phyloP scores from a whole-genome alignment of 1,139 yeast genomes.

The Lodderomyces orthopsilosis region DNA sequence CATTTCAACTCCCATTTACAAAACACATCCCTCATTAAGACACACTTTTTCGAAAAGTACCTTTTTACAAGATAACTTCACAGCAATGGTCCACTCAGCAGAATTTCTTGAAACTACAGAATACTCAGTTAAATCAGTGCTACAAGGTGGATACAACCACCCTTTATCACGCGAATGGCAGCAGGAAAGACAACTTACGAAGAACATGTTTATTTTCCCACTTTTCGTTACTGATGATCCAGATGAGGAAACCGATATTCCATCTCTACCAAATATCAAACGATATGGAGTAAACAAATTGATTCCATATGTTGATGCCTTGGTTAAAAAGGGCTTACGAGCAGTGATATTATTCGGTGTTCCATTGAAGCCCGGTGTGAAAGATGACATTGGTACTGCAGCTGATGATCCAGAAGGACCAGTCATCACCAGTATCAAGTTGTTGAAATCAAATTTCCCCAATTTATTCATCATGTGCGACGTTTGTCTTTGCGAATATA shows the following conservation, averaged over 20 bases:
- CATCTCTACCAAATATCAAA: constrained; percentile 82
- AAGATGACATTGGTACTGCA: constrained; percentile 79
- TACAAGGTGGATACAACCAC: constrained; percentile 94
- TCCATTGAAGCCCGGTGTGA: constrained; percentile 67
- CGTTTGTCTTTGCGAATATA: constrained; percentile 95
- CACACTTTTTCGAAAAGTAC: neutral
- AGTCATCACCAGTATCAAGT: constrained; percentile 74
- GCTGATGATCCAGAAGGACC: constrained; percentile 99
- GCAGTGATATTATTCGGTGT: constrained; percentile 93
- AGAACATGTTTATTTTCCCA: constrained; percentile 91
- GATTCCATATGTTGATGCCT: constrained; percentile 63
- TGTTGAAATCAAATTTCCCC: constrained; percentile 66
- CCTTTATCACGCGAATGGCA: constrained; percentile 93
- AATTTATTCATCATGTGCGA: constrained; percentile 86
- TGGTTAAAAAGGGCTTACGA: constrained; percentile 78
- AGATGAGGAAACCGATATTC: constrained; percentile 74
- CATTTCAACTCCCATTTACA: neutral
- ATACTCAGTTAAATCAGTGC: constrained; percentile 68
- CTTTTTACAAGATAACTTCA: too few relatives aligned
- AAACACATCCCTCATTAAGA: neutral
- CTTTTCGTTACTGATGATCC: constrained; percentile 78
- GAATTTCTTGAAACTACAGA: constrained; percentile 58
- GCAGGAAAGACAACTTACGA: constrained; percentile 73
- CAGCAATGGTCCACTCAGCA: constrained; percentile 56
- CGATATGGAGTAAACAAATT: constrained; percentile 82